phyloP scores from a whole-genome alignment of 2,329 filamentous ascomycete species.

The Arthrobotrys sinensis region DNA sequence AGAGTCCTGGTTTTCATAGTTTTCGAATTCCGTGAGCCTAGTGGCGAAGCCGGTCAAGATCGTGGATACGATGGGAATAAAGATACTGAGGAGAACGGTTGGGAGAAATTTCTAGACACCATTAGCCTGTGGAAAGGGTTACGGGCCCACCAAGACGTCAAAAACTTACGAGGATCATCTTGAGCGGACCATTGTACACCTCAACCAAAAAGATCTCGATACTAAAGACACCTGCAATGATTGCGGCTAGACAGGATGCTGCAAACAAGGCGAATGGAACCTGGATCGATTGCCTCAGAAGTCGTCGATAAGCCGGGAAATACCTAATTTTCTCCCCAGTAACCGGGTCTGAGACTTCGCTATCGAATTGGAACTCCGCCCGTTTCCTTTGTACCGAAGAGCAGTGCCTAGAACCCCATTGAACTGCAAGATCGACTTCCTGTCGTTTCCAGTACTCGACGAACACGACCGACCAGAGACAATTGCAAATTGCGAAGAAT shows the following conservation, averaged over 20 bases:
- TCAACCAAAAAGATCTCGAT: conserved; percentile 97
- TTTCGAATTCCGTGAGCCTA: conserved; percentile 84
- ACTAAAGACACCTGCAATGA: conserved; percentile 89
- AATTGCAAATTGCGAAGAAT: conserved; percentile 82
- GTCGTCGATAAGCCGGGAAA: conserved; percentile 82
- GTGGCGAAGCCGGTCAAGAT: conserved; percentile 83
- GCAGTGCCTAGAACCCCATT: conserved; percentile 90
- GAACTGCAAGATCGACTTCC: conserved; percentile 85
- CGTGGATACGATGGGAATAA: conserved; percentile 83
- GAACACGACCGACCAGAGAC: conserved; percentile 89
- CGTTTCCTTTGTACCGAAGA: conserved; percentile 82
- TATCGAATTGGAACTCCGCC: conserved; percentile 83
- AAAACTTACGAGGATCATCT: conserved; percentile 80
- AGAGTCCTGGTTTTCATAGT: conserved; percentile 89
- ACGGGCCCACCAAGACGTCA: conserved; percentile 41
- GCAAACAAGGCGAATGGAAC: conserved; percentile 87
- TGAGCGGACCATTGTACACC: conserved; percentile 90
- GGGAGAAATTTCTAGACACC: conserved; percentile 81
- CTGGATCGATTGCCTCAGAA: conserved; percentile 83
- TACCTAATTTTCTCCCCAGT: conserved; percentile 84
- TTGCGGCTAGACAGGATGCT: conserved; percentile 78
- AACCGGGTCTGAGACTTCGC: conserved; percentile 81
- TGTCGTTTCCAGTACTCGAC: conserved; percentile 98
- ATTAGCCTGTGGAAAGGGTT: conserved; percentile 18
- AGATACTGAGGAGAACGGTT: conserved; percentile 85